These are phyloP conservation scores for Raddia guianensis DNA, from an alignment of 176 grass and related monocot species.

Conservation along the genomic window DNA sequence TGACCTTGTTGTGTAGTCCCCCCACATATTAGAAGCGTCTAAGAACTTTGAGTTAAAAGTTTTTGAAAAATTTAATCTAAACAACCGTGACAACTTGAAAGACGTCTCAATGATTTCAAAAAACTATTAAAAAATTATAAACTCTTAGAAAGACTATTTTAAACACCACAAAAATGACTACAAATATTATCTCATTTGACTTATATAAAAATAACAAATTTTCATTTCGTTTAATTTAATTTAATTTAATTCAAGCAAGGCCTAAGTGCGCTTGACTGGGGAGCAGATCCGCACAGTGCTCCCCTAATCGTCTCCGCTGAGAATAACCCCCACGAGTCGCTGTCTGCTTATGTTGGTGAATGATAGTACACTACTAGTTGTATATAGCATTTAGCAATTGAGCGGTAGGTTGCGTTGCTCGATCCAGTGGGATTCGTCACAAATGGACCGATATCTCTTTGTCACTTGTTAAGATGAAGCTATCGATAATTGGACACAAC, in stretches of 20 bases:
- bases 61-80: too few species aligned
- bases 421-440: conserved; percentile 27
- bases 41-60: too few species aligned
- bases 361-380: background rate
- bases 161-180: too few species aligned
- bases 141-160: too few species aligned
- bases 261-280: conserved; percentile 22
- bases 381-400: background rate
- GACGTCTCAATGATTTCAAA: too few species aligned
- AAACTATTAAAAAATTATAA: too few species aligned
- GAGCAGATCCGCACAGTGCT: conserved; percentile 42
- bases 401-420: background rate
- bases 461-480: background rate
- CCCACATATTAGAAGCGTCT: background rate
- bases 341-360: conserved; percentile 3
- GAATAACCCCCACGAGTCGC: conserved; percentile 46
- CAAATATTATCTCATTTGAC: too few species aligned
- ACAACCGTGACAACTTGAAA: too few species aligned
- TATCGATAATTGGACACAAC: background rate
- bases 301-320: conserved; percentile 23
- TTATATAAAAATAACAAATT: too few species aligned
- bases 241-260: background rate
- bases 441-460: background rate
- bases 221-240: too few species aligned
- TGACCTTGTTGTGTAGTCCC: background rate